Evolutionary conservation across 805 yeast species (phyloP).

Genomic region (Wickerhamiella kurtzmanii): DNA sequence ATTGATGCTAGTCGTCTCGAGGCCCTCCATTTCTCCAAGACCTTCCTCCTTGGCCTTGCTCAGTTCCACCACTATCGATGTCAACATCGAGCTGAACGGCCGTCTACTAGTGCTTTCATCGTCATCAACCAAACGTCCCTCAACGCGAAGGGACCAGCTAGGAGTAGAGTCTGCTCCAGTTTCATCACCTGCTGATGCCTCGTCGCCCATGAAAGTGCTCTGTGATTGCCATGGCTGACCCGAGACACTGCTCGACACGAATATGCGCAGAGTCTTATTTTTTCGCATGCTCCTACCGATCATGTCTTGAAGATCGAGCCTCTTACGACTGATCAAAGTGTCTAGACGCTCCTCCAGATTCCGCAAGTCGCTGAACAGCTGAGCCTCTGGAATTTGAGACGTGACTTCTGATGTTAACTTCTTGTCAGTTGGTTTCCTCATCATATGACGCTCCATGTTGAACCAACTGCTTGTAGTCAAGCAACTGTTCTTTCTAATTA

Average conservation of each 20-base stretch:
- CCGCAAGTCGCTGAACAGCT: slow-evolving; percentile 50
- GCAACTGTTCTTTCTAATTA: no score
- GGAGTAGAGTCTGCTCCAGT: slow-evolving; percentile 29
- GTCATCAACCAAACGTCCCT: slow-evolving; percentile 61
- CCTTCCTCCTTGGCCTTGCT: slow-evolving; percentile 14
- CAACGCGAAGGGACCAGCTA: slow-evolving; percentile 73
- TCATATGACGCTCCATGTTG: slow-evolving; percentile 20
- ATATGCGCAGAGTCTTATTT: slow-evolving; percentile 59
- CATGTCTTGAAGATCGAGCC: slow-evolving; percentile 71
- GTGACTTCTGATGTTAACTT: slow-evolving; percentile 36
- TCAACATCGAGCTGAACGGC: slow-evolving; percentile 64
- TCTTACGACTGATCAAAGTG: slow-evolving; percentile 66
- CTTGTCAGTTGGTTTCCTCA: slow-evolving; percentile 38
- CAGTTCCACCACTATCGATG: slow-evolving; percentile 75
- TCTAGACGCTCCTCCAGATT: slow-evolving; percentile 79
- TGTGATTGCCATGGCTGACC: slow-evolving; percentile 77
- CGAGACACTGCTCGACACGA: slow-evolving; percentile 65
- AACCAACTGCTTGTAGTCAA: no score
- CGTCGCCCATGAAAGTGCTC: slow-evolving; percentile 17
- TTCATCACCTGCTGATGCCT: slow-evolving; percentile 12
- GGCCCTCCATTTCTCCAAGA: background rate
- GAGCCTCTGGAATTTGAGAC: slow-evolving; percentile 52
- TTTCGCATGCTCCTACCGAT: slow-evolving; percentile 34
- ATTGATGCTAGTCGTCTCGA: background rate
- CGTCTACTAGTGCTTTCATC: slow-evolving; percentile 38